Evolutionary conservation across 1,284 basidiomycete genomes (phyloP).

Genomic region (Baeospora myosura): DNA sequence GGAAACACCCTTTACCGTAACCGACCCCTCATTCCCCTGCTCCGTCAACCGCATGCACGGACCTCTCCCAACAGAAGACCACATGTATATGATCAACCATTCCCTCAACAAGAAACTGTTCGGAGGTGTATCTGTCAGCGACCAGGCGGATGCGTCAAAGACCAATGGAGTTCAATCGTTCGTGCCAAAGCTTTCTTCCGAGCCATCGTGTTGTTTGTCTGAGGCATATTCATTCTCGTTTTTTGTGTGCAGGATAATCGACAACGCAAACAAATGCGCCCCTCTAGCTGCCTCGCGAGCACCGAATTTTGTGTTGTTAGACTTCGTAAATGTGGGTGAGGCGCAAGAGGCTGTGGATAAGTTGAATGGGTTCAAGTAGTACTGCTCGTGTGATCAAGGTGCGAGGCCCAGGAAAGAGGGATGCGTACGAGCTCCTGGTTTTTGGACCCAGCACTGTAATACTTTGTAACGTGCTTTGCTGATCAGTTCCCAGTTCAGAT

Average conservation of each 20-base stretch:
- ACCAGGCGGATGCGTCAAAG: slow-evolving; percentile 29
- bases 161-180: slow-evolving; percentile 39
- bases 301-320: slow-evolving; percentile 46
- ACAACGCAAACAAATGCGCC: slow-evolving; percentile 36
- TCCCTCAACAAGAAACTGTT: slow-evolving; percentile 33
- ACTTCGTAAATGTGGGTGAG: slow-evolving; percentile 41
- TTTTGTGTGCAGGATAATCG: slow-evolving; percentile 32
- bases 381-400: no score
- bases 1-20: slow-evolving; percentile 69
- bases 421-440: no score
- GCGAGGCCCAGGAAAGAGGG: no score
- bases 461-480: no score
- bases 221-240: neutral
- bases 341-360: slow-evolving; percentile 33
- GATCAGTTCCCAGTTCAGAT: no score
- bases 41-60: slow-evolving; percentile 57
- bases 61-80: slow-evolving; percentile 38
- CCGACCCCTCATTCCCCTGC: slow-evolving; percentile 60
- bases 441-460: no score
- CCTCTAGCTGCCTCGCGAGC: slow-evolving; percentile 33
- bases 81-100: slow-evolving; percentile 55
- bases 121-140: slow-evolving; percentile 34
- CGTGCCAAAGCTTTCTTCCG: no score
- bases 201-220: neutral
- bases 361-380: slow-evolving; percentile 42